Evolutionary conservation across 2,329 filamentous ascomycete species (phyloP).

Genomic region (Botrytis fragariae): DNA sequence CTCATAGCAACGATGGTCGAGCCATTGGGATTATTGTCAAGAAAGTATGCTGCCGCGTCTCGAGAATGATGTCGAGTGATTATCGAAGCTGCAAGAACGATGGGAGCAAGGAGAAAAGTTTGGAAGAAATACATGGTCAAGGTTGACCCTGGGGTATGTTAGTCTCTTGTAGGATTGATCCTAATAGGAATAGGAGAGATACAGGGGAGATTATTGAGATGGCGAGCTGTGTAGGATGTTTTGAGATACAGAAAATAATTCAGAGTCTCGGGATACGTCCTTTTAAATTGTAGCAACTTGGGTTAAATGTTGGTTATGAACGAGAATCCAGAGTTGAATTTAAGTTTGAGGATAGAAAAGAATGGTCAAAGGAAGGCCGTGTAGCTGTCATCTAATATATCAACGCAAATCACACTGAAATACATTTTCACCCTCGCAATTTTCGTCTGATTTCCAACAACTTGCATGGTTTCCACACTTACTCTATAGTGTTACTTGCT

Average conservation of each 20-base stretch:
- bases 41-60: constrained; percentile 49
- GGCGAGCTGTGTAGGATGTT: not conserved
- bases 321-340: not conserved
- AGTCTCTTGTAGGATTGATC: not conserved
- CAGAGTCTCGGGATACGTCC: not conserved
- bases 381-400: not conserved
- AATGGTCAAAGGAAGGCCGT: not conserved
- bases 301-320: not conserved
- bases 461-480: not conserved
- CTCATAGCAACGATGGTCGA: constrained; percentile 51
- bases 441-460: not conserved
- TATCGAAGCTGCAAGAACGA: not conserved
- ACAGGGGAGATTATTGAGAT: not conserved
- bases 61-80: not conserved
- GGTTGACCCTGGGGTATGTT: not conserved
- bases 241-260: not conserved
- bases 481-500: not conserved
- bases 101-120: not conserved
- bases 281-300: not conserved
- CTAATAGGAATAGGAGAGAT: not conserved
- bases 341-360: not conserved
- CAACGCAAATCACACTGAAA: not conserved
- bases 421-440: not conserved
- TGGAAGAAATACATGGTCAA: not conserved
- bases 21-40: constrained; percentile 49